Evolutionary conservation across 2,329 filamentous ascomycete species (phyloP).

Genomic region (Parastagonospora avenae): DNA sequence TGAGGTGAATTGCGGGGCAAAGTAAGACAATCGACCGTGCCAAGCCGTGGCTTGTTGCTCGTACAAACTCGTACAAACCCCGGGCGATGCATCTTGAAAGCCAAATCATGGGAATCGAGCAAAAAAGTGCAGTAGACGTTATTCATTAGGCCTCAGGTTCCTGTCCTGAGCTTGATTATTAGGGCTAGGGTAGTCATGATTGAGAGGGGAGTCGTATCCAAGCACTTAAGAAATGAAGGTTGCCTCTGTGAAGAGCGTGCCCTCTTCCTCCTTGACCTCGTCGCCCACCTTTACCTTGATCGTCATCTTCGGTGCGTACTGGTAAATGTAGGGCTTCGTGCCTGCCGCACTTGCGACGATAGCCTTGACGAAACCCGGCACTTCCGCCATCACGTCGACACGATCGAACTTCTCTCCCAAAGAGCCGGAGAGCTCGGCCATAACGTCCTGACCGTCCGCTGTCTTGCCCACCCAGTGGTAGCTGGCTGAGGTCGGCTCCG

Average conservation of each 20-base stretch:
- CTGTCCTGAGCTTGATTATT: slow-evolving; percentile 40
- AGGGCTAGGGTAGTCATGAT: slow-evolving; percentile 36
- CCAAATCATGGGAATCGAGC: background rate
- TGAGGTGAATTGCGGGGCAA: slow-evolving; percentile 11
- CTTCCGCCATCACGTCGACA: slow-evolving; percentile 95
- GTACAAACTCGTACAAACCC: background rate
- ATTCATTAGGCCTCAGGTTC: slow-evolving; percentile 43
- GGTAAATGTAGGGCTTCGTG: slow-evolving; percentile 97
- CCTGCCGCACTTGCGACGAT: slow-evolving; percentile 88
- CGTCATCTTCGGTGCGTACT: slow-evolving; percentile 76
- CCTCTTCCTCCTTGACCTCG: slow-evolving; percentile 77
- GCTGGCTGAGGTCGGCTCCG: slow-evolving; percentile 76
- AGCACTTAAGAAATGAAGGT: slow-evolving; percentile 82
- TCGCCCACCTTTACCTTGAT: slow-evolving; percentile 87
- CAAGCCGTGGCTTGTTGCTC: background rate
- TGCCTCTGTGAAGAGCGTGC: slow-evolving; percentile 81
- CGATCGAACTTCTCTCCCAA: slow-evolving; percentile 76
- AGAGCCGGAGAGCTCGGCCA: slow-evolving; percentile 70
- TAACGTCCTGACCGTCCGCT: slow-evolving; percentile 74
- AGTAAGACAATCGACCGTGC: background rate
- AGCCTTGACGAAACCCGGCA: slow-evolving; percentile 93
- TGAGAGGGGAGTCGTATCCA: slow-evolving; percentile 22
- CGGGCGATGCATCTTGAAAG: background rate
- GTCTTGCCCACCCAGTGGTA: slow-evolving; percentile 79
- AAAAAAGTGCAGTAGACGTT: slow-evolving; percentile 9